Evolutionary conservation across 495 filamentous ascomycete species (phyloP).

Genomic region (Umbilicaria muhlenbergii): DNA sequence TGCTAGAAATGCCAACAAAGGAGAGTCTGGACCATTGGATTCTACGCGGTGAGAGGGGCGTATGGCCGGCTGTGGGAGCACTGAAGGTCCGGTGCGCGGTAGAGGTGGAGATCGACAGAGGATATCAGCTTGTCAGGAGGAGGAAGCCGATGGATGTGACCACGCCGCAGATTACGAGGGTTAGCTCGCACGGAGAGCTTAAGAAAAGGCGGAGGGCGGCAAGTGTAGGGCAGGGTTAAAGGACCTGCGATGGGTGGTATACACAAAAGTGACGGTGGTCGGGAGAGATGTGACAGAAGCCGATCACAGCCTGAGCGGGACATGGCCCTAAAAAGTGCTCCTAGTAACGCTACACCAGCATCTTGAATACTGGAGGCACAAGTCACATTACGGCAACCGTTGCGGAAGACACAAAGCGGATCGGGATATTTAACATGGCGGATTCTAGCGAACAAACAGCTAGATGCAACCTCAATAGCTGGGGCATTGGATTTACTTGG

Average conservation of each 20-base stretch:
- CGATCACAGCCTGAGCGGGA: not conserved
- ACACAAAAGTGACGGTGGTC: slow-evolving; percentile 9
- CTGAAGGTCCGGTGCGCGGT: slow-evolving; percentile 72
- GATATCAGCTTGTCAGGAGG: slow-evolving; percentile 64
- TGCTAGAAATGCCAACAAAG: slow-evolving; percentile 68
- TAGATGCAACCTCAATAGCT: no score
- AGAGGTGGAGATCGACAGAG: slow-evolving; percentile 71
- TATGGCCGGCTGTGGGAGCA: slow-evolving; percentile 84
- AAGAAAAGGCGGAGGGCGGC: slow-evolving; percentile 12
- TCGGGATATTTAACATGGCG: no score
- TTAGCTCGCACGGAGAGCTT: not conserved
- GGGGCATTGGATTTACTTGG: no score
- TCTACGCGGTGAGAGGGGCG: slow-evolving; percentile 63
- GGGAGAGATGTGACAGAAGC: not conserved
- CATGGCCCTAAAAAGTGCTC: not conserved
- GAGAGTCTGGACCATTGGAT: slow-evolving; percentile 76
- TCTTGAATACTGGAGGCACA: no score
- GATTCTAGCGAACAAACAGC: no score
- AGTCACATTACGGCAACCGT: no score
- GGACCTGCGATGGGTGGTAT: not conserved
- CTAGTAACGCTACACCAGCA: no score
- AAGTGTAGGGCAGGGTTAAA: slow-evolving; percentile 9
- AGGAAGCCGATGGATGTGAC: slow-evolving; percentile 29
- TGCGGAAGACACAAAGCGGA: no score
- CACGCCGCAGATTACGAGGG: not conserved